Evolutionary conservation across 495 filamentous ascomycete species (phyloP), one percentile per base, ranked within the genome.

Genomic region (Clavariopsis aquatica): DNA sequence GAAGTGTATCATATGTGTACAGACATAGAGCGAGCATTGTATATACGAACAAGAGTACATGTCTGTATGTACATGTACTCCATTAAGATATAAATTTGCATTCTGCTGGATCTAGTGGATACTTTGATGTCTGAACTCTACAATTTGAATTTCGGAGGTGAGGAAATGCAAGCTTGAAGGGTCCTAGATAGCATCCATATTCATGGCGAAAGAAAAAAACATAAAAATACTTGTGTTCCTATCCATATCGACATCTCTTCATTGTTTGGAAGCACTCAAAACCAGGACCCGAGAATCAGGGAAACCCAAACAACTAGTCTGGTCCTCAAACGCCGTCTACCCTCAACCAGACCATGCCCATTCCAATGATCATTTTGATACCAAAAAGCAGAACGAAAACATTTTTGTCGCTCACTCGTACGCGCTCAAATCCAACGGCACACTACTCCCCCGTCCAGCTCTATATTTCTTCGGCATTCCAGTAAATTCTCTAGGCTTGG

Each of bases 361-460:
- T 12, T 6, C 31, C 5, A 5, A 34, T 34, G 6, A 5, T 6
- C 31, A 34, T 34, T 34, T 34, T 12, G 6, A 34, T 34, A 6
- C 38, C 38, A 43, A 6, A 43, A 17, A 43, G 38, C 13, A 43
- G 15, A 43, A 9, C 3, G 31, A 34, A 34, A 12, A 34, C 5
- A 34, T 34, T 12, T 5, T 12, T 12, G 12, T 34, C 31, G 31
- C 38, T 49, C 47, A 79, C 28, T 71, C 69, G 64, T 76, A 77
- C 12, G 70, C 65, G 62, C 79, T 83, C 72, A 98, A 77, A 79
- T 98, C 90, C 71, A 98, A 81, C 43, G 94, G 94, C 43, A 98
- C 92, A 79, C 89, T 96, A 76, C 91, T 96, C 23, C 91, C 93
- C 72, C 93, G 83, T 9, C 94, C 94, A 26, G 93, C 94, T 43